Percentiles rank a stretch among this genome's conserved stretches.
These are phyloP conservation scores for Metroxylon sagu DNA, from an alignment of 176 grass and related monocot genomes.

Conservation along the genomic window DNA sequence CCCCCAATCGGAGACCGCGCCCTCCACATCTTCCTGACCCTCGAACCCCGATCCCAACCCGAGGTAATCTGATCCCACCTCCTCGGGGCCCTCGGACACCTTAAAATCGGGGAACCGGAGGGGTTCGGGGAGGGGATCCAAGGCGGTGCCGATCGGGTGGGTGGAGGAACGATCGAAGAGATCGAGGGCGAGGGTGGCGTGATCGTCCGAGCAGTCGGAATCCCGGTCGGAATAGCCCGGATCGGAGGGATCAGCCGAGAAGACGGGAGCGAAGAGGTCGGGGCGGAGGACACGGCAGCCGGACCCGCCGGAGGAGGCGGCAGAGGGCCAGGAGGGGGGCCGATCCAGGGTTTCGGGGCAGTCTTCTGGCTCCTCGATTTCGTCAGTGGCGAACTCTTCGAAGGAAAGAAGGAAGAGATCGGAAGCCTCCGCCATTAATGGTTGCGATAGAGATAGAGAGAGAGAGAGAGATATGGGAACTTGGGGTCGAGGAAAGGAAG, in stretches of 20 bases:
- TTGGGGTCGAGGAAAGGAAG: no score
- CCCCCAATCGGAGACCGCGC: neutral
- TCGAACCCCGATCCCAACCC: constrained; percentile 19
- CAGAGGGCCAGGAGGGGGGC: no score
- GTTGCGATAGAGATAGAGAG: no score
- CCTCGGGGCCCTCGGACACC: neutral
- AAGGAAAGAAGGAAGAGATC: no score
- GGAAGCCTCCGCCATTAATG: no score
- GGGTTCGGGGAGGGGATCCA: constrained; percentile 1
- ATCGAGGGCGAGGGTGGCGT: neutral
- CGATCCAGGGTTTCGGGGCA: no score
- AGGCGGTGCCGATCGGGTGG: constrained; percentile 1
- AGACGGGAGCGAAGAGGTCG: constrained; percentile 35
- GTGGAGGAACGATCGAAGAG: constrained; percentile 1
- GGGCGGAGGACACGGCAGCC: constrained; percentile 19
- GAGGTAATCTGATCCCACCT: constrained; percentile 25
- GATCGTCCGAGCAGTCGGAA: neutral
- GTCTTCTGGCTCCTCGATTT: no score
- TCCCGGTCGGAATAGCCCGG: constrained; percentile 9
- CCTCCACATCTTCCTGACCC: neutral
- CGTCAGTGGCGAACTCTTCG: no score
- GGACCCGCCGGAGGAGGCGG: neutral
- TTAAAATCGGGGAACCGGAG: no score
- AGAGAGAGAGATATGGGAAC: no score
- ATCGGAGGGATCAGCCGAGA: constrained; percentile 20